phyloP scores from a whole-genome alignment of 73 alveolate species.

The Symbiodinium natans region DNA sequence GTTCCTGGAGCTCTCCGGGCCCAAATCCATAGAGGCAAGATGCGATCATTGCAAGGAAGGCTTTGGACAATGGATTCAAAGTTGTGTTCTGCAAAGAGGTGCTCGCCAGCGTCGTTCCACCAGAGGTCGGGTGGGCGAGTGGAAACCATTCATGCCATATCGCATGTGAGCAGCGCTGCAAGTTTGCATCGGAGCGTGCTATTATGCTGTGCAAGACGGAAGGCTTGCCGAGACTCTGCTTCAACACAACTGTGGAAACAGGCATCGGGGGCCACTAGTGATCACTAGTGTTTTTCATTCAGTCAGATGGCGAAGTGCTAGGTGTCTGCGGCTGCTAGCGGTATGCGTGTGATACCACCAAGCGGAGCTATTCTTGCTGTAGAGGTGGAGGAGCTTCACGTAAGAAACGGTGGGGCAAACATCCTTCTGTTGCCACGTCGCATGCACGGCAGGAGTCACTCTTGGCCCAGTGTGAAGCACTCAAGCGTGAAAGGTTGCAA shows the following conservation, averaged over 20 bases:
- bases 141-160: too few species aligned
- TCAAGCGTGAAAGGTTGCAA: too few species aligned
- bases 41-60: too few species aligned
- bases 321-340: neutral
- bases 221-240: constrained; percentile 47
- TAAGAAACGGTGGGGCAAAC: too few species aligned
- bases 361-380: constrained; percentile 31
- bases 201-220: too few species aligned
- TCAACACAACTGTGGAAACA: constrained; percentile 39
- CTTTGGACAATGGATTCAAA: too few species aligned
- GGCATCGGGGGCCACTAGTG: neutral
- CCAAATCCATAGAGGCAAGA: constrained; percentile 51
- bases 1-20: constrained; percentile 65
- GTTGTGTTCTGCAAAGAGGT: constrained; percentile 49
- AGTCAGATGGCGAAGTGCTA: neutral
- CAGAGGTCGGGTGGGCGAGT: constrained; percentile 19
- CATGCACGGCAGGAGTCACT: neutral
- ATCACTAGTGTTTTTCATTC: too few species aligned
- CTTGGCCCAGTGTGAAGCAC: neutral
- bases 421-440: too few species aligned
- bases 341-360: constrained; percentile 61
- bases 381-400: neutral
- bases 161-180: too few species aligned
- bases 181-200: too few species aligned
- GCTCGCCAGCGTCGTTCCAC: constrained; percentile 36